These are phyloP conservation scores for Medicago arabica DNA, from an alignment of 306 rosid genomes.

Conservation along the genomic window DNA sequence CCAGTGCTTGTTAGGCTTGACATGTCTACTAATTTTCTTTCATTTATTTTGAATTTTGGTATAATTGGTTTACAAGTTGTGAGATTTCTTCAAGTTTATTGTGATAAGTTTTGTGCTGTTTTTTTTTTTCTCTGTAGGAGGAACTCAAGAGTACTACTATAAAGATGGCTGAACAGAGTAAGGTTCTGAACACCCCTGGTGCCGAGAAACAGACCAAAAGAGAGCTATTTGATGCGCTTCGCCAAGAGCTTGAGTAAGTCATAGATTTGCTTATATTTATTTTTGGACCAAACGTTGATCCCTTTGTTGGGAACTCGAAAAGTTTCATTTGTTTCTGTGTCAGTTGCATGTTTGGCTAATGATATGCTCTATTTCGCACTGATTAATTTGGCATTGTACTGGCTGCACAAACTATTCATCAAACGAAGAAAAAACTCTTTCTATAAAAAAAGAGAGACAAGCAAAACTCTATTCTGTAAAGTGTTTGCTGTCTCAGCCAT, in stretches of 20 bases:
- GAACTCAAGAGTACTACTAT: constrained; percentile 84
- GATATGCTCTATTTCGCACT: not conserved
- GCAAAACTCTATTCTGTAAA: not conserved
- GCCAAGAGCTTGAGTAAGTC: constrained; percentile 90
- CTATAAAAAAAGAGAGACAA: not conserved
- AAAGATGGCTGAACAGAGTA: constrained; percentile 96
- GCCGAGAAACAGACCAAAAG: constrained; percentile 96
- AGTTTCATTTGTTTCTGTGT: not conserved
- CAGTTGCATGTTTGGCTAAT: constrained; percentile 4
- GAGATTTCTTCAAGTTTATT: not conserved
- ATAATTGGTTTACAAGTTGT: not conserved
- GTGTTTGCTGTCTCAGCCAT: not conserved
- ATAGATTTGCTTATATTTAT: not conserved
- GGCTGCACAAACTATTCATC: not conserved
- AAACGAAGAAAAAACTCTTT: not conserved
- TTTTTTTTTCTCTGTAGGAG: constrained; percentile 57
- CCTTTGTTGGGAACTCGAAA: not conserved
- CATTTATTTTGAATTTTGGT: not conserved
- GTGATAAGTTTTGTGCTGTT: constrained; percentile 9
- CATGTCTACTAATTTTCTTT: not conserved
- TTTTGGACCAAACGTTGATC: not conserved
- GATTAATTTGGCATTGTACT: not conserved
- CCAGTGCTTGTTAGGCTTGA: not conserved
- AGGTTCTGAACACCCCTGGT: constrained; percentile 91
- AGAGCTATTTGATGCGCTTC: constrained; percentile 84